A percentile compares a stretch with the other conserved stretches of the same genome.
Evolutionary conservation across 129 eudicot species (phyloP).

Genomic region (Daucus carota): DNA sequence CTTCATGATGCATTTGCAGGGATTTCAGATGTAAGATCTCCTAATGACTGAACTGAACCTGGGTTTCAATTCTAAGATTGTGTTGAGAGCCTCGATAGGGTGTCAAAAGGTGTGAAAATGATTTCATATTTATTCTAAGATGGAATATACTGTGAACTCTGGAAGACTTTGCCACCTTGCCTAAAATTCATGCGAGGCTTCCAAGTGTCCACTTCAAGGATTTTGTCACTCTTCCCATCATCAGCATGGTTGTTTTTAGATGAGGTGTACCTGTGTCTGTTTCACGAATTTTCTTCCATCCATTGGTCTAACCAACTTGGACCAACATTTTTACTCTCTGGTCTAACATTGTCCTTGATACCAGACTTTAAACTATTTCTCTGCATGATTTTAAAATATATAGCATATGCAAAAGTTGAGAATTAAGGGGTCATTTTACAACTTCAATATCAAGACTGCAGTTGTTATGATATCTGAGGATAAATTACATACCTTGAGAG

Average conservation of each 20-base stretch:
- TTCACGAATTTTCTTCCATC: conserved; percentile 66
- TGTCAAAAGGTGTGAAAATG: conserved; percentile 18
- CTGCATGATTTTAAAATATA: conserved; percentile 28
- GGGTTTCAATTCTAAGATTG: conserved; percentile 45
- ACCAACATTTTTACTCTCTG: conserved; percentile 20
- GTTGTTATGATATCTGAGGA: background rate
- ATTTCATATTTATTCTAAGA: conserved; percentile 20
- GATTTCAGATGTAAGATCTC: conserved; percentile 50
- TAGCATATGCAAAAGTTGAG: no score
- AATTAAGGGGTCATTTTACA: background rate
- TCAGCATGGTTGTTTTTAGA: conserved; percentile 28
- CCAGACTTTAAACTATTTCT: conserved; percentile 36
- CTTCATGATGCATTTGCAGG: conserved; percentile 32
- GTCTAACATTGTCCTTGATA: conserved; percentile 19
- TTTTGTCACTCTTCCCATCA: conserved; percentile 68
- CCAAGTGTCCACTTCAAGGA: conserved; percentile 93
- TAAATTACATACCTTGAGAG: conserved; percentile 24
- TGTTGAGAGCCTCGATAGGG: conserved; percentile 26
- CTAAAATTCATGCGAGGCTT: conserved; percentile 45
- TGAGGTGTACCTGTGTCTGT: conserved; percentile 19
- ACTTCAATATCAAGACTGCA: background rate
- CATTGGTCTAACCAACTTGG: conserved; percentile 59
- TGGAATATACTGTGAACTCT: conserved; percentile 18
- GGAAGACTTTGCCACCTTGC: conserved; percentile 22
- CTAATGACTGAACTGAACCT: conserved; percentile 28